A percentile compares a stretch with the other conserved stretches of the same genome.
These are phyloP conservation scores for Punica granatum DNA, from an alignment of 345 rosid genomes.

Conservation along the genomic window DNA sequence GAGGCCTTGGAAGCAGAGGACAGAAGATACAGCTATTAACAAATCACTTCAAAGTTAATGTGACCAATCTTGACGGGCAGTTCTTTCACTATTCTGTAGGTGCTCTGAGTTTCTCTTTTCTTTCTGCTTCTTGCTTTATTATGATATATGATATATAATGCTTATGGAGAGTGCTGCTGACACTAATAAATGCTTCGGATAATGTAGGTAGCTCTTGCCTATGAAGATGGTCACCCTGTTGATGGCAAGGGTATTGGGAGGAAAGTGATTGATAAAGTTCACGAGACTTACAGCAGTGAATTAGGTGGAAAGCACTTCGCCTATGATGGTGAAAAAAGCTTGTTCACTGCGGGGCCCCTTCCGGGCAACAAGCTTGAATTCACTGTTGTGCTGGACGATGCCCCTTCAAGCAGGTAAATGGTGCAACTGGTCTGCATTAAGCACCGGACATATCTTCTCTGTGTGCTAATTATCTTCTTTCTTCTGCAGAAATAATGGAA, in stretches of 20 bases:
- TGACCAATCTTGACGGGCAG: conserved; percentile 22
- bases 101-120: not conserved
- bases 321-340: conserved; percentile 43
- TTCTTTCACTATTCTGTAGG: conserved; percentile 38
- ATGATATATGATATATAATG: not conserved
- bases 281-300: conserved; percentile 28
- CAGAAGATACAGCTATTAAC: conserved; percentile 21
- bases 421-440: not conserved
- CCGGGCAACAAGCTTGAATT: conserved; percentile 34
- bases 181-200: not conserved
- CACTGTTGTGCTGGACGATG: conserved; percentile 32
- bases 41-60: conserved; percentile 39
- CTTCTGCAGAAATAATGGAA: conserved; percentile 13
- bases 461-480: not conserved
- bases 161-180: not conserved
- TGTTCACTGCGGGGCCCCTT: conserved; percentile 41
- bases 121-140: not conserved
- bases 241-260: conserved; percentile 41
- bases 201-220: conserved; percentile 26
- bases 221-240: conserved; percentile 39
- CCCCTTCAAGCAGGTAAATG: conserved; percentile 25
- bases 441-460: not conserved
- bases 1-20: conserved; percentile 34
- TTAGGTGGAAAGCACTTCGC: conserved; percentile 36
- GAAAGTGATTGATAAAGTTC: conserved; percentile 31